These are phyloP conservation scores for Fusarium domesticum DNA, from an alignment of 2,329 filamentous ascomycete species.

Conservation along the genomic window DNA sequence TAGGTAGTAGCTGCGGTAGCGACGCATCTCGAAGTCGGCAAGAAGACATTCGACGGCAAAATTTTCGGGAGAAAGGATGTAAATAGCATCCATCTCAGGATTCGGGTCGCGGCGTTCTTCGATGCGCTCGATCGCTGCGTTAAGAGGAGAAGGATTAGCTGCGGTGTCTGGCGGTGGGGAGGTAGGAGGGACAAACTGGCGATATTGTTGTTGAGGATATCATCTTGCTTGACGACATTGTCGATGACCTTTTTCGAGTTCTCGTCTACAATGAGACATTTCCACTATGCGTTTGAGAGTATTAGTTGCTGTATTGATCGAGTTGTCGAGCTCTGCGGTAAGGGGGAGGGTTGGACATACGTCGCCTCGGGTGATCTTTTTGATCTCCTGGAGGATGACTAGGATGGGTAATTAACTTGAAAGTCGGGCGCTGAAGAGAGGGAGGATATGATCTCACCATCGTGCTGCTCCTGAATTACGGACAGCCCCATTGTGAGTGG, in stretches of 20 bases:
- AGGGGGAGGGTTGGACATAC: constrained; percentile 47
- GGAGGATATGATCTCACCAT: constrained; percentile 29
- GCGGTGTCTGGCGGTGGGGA: constrained; percentile 7
- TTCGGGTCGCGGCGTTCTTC: constrained; percentile 81
- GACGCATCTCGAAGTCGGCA: constrained; percentile 81
- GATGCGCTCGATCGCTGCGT: constrained; percentile 85
- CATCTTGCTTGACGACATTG: constrained; percentile 90
- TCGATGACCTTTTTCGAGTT: constrained; percentile 80
- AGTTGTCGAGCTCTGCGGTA: neutral
- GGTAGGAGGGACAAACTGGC: constrained; percentile 63
- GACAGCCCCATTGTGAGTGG: constrained; percentile 72
- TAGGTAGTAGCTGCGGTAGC: constrained; percentile 76
- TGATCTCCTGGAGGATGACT: constrained; percentile 53
- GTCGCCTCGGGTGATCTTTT: constrained; percentile 75
- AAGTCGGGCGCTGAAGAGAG: neutral
- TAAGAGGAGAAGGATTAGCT: constrained; percentile 18
- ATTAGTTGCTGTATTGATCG: constrained; percentile 7
- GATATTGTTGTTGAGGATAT: constrained; percentile 94
- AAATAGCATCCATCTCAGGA: constrained; percentile 90
- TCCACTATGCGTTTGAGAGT: constrained; percentile 65
- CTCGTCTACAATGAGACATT: constrained; percentile 88
- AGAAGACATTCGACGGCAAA: constrained; percentile 93
- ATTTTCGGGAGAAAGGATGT: constrained; percentile 79
- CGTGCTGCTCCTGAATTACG: constrained; percentile 77
- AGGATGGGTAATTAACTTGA: constrained; percentile 18